Conservation (phyloP, 1,284 basidiomycete genomes). For the Rugosomyces carneus region DNA sequence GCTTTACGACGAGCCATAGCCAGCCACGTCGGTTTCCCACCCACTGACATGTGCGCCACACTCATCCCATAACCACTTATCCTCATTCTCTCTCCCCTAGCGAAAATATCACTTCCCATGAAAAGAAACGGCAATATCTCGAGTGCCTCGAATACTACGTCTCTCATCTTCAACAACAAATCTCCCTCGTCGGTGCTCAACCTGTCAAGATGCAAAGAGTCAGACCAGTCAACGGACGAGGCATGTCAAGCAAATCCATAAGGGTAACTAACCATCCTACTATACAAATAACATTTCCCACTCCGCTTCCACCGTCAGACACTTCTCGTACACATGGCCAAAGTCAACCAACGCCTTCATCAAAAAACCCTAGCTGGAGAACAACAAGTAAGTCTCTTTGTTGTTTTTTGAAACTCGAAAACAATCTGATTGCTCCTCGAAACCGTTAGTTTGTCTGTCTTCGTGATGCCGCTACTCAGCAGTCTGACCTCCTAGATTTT, state of each 20-base stretch:
- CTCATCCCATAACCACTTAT: background rate
- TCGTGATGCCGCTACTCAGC: background rate
- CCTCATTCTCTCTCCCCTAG: slow-evolving; percentile 25
- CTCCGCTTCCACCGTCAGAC: too few relatives aligned
- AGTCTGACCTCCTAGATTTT: background rate
- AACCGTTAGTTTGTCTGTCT: slow-evolving; percentile 12
- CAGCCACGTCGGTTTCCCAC: slow-evolving; percentile 48
- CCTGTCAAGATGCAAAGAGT: slow-evolving; percentile 51
- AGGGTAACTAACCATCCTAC: slow-evolving; percentile 21
- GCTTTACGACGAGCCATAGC: slow-evolving; percentile 47
- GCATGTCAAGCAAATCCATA: slow-evolving; percentile 52
- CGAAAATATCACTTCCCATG: slow-evolving; percentile 66
- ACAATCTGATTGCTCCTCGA: too few relatives aligned
- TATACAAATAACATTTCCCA: too few relatives aligned
- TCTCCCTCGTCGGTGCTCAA: slow-evolving; percentile 41
- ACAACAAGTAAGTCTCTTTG: slow-evolving; percentile 48
- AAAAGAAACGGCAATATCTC: slow-evolving; percentile 68
- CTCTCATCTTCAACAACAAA: slow-evolving; percentile 54
- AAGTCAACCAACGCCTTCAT: slow-evolving; percentile 42
- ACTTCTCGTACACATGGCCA: slow-evolving; percentile 62
- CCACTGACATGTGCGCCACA: slow-evolving; percentile 46
- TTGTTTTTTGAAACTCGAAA: too few relatives aligned
- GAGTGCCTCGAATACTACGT: slow-evolving; percentile 69
- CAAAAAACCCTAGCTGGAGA: slow-evolving; percentile 45
- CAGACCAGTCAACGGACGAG: slow-evolving; percentile 34